Base-by-base conservation (phyloP, 2,329 filamentous ascomycete species). In the Penicillium freii region DNA sequence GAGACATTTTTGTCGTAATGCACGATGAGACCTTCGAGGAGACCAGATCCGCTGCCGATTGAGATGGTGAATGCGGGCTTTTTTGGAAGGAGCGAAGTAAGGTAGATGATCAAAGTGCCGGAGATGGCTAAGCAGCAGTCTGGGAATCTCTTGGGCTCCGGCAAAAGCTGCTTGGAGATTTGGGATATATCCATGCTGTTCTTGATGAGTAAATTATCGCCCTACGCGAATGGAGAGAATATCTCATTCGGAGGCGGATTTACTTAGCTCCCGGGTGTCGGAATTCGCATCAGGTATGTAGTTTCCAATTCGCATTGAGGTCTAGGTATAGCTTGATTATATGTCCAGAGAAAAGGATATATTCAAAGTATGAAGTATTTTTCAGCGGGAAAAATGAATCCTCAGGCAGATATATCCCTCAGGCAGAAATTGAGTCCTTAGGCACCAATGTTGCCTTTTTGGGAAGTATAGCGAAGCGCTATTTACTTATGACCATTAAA, bases 31-130 rank as follows among this genome's bases (percentile, higher is more conserved):
- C 72, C 72, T 69, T 83, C 82, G 17, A 84, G 72, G 8, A 83
- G 72, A 25, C 82, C 82, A 43, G 71, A 78, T 45, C 82, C 82
- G 60, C 77, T 78, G 55, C 82, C 81, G 48, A 84, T 75, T 2
- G 78, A 81, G 39, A 81, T 65, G 15, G 69, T 71, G 59, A 68
- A 71, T n/a, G 10, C 29, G 10, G 70, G 69, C 11, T 52, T 57
- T 39, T 56, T 34, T 11, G 70, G 70, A 4, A 73, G 68, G 21
- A 68, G 43, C 1, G 43, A 48, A 29, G 59, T 43, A 6, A 73
- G 25, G 19, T 58, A 38, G 27, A 46, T 38, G 21, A 69, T 45
- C 4, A 73, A 51, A 23, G 62, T 61, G 29, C 36, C 66, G 48
- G 70, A 73, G 19, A 73, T 56, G 8, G 60, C 62, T 11, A 73